These are phyloP conservation scores for Trichosporon faecale DNA, from an alignment of 1,284 basidiomycete species.

Conservation along the genomic window DNA sequence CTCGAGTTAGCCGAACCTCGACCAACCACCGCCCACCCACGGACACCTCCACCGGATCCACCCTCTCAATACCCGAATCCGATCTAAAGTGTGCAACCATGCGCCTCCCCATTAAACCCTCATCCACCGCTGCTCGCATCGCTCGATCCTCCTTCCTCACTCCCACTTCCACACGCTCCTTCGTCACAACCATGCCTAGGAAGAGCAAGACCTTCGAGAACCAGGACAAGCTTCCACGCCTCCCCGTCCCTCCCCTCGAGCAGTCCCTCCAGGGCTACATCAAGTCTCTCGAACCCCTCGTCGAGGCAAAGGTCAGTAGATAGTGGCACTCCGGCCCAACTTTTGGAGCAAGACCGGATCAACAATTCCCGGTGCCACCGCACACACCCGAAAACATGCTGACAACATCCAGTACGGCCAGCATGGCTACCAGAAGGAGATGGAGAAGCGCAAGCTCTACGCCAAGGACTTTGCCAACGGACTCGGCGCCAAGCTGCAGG, in stretches of 20 bases:
- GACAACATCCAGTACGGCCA: slow-evolving; percentile 54
- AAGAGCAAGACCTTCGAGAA: slow-evolving; percentile 53
- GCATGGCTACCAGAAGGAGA: slow-evolving; percentile 59
- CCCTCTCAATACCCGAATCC: neutral
- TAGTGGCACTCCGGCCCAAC: neutral
- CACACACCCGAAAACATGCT: slow-evolving; percentile 24
- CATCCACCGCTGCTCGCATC: neutral
- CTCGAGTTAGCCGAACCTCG: neutral
- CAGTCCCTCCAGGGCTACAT: slow-evolving; percentile 77
- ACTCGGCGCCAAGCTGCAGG: slow-evolving; percentile 70
- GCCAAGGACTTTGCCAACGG: slow-evolving; percentile 68
- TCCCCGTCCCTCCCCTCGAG: slow-evolving; percentile 80
- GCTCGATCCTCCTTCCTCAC: neutral
- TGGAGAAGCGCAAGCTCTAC: slow-evolving; percentile 63
- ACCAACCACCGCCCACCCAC: neutral
- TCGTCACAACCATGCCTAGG: slow-evolving; percentile 12
- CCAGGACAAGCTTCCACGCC: slow-evolving; percentile 58
- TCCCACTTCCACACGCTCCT: neutral
- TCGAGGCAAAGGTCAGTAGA: slow-evolving; percentile 65
- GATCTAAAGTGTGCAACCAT: neutral
- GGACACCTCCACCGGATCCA: neutral
- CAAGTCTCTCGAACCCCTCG: slow-evolving; percentile 72
- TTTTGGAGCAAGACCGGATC: neutral
- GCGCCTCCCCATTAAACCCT: neutral
- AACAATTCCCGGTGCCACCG: neutral